Conservation (phyloP, 352 stramenopile species). For the Globisporangium camurandrum region DNA sequence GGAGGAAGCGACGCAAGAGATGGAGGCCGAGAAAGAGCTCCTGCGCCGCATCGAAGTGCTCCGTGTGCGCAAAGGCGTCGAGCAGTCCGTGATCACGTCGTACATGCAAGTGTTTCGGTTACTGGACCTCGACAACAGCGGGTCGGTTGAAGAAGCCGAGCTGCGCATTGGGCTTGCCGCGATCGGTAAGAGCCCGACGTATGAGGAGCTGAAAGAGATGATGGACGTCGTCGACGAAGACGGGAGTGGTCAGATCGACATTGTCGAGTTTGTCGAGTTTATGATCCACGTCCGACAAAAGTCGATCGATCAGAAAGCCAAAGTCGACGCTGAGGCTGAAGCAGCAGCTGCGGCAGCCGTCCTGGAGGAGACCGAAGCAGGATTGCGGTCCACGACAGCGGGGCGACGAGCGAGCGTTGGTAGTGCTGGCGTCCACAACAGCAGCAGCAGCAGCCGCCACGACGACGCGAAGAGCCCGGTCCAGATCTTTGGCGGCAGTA, state of each 20-base stretch:
- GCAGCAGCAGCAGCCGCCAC: neutral
- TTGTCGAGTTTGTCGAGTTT: conserved; percentile 84
- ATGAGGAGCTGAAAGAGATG: conserved; percentile 82
- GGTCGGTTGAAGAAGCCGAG: conserved; percentile 81
- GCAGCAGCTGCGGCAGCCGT: conserved; percentile 3
- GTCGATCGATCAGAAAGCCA: conserved; percentile 38
- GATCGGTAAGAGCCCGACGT: conserved; percentile 73
- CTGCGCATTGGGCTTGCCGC: conserved; percentile 68
- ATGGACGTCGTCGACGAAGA: conserved; percentile 84
- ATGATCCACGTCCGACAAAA: conserved; percentile 79
- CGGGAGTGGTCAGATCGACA: conserved; percentile 77
- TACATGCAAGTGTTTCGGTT: conserved; percentile 84
- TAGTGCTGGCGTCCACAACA: neutral
- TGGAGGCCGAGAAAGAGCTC: conserved; percentile 67
- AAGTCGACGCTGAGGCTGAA: conserved; percentile 7
- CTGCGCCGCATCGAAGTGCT: conserved; percentile 53
- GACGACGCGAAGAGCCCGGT: conserved; percentile 11
- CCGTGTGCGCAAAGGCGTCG: conserved; percentile 42
- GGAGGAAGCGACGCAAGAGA: conserved; percentile 85
- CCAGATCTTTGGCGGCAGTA: conserved; percentile 5
- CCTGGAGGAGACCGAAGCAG: conserved; percentile 12
- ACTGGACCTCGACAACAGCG: conserved; percentile 74
- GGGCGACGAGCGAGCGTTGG: neutral
- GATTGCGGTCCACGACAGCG: no score
- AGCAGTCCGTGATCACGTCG: conserved; percentile 35